These are phyloP conservation scores for Hypomyces rosellus DNA, from an alignment of 2,329 filamentous ascomycete genomes.

Conservation along the genomic window DNA sequence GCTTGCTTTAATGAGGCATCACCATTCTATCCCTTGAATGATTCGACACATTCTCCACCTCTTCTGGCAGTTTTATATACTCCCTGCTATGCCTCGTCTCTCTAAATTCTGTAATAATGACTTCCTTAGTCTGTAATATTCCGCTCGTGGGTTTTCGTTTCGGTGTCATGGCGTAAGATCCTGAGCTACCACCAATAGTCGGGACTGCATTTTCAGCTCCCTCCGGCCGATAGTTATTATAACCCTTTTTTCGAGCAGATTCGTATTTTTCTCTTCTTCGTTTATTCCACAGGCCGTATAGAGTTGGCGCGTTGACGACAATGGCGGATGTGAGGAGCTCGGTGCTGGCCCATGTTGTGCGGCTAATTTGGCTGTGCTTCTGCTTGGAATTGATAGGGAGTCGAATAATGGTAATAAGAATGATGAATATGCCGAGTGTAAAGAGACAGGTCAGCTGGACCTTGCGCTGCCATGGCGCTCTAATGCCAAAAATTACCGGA, in stretches of 20 bases:
- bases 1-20: not conserved
- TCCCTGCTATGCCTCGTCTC: conserved; percentile 1
- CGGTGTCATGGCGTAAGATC: not conserved
- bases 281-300: conserved; percentile 30
- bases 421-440: conserved; percentile 33
- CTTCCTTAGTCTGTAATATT: conserved; percentile 6
- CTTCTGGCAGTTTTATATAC: conserved; percentile 6
- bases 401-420: conserved; percentile 32
- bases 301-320: conserved; percentile 33
- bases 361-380: conserved; percentile 28
- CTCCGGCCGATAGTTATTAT: no score
- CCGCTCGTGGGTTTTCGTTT: conserved; percentile 5
- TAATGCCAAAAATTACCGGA: conserved; percentile 22
- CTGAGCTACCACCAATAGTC: conserved; percentile 7
- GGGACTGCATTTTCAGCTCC: no score
- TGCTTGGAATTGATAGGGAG: conserved; percentile 31
- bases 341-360: conserved; percentile 32
- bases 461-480: conserved; percentile 24
- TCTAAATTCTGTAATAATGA: conserved; percentile 6
- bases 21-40: not conserved
- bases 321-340: conserved; percentile 28
- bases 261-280: conserved; percentile 14
- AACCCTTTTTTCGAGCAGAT: not conserved
- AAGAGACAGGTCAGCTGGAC: conserved; percentile 28
- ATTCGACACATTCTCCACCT: conserved; percentile 3